Conservation (phyloP, 768 basidiomycete genomes). For the Antrodiella citrinella region DNA sequence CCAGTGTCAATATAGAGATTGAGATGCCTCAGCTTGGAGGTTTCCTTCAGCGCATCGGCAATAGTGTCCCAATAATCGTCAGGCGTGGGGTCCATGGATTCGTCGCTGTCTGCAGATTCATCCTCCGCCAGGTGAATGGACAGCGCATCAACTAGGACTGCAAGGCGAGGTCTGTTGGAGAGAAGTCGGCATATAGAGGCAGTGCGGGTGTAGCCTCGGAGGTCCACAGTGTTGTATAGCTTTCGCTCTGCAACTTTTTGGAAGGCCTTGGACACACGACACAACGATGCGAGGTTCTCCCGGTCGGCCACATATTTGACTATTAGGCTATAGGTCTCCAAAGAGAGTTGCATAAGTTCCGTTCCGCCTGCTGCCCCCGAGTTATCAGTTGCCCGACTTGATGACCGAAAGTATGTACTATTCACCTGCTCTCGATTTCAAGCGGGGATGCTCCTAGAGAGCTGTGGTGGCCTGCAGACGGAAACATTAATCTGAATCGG, state of each 20-base stretch:
- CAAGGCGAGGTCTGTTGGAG: slow-evolving; percentile 37
- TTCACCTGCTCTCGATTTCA: neutral
- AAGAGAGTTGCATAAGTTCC: slow-evolving; percentile 30
- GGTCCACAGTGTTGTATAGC: slow-evolving; percentile 51
- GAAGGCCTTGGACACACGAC: slow-evolving; percentile 50
- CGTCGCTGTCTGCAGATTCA: slow-evolving; percentile 7
- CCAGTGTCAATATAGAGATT: slow-evolving; percentile 34
- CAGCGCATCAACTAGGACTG: slow-evolving; percentile 43
- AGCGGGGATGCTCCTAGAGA: no score
- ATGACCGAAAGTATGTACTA: neutral
- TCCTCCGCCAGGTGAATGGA: slow-evolving; percentile 36
- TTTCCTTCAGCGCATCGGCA: slow-evolving; percentile 40
- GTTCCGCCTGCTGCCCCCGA: neutral
- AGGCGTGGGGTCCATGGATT: slow-evolving; percentile 12
- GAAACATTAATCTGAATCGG: no score
- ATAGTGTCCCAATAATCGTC: slow-evolving; percentile 43
- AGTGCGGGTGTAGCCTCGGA: slow-evolving; percentile 32
- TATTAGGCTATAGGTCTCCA: slow-evolving; percentile 52
- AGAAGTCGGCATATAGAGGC: slow-evolving; percentile 42
- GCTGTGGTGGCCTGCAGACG: no score
- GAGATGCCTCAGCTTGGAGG: slow-evolving; percentile 40
- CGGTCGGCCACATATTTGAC: slow-evolving; percentile 43
- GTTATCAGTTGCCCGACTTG: neutral
- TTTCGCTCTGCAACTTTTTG: slow-evolving; percentile 45
- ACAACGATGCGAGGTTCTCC: slow-evolving; percentile 47